Evolutionary conservation across 169 alveolate genomes (phyloP).

Genomic region (Cyclospora cayetanensis): DNA sequence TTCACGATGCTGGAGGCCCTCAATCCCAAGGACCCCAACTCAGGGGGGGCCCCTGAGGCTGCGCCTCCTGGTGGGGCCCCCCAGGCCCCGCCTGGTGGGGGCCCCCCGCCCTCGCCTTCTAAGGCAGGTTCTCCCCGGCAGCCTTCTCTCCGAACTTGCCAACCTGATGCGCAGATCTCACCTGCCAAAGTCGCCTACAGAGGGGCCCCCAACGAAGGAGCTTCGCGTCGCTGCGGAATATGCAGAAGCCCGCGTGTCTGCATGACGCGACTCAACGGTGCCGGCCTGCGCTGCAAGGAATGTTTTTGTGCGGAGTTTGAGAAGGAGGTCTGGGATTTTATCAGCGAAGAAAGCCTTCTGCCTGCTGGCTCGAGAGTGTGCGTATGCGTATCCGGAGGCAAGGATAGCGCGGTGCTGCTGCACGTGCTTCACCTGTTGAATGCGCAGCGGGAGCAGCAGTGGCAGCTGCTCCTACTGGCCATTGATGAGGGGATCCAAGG

Average conservation of each 20-base stretch:
- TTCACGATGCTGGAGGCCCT: too few relatives aligned
- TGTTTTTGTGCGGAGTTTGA: conserved; percentile 95
- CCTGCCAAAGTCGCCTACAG: too few relatives aligned
- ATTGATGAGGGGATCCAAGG: conserved; percentile 99
- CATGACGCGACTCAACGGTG: conserved; percentile 88
- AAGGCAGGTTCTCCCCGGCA: too few relatives aligned
- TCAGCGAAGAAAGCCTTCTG: conserved; percentile 80
- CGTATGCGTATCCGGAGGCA: conserved; percentile 98
- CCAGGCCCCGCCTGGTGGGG: too few relatives aligned
- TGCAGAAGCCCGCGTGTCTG: conserved; percentile 14
- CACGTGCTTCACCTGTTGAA: conserved; percentile 94
- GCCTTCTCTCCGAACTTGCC: too few relatives aligned
- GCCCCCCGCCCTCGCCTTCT: too few relatives aligned
- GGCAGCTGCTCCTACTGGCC: conserved; percentile 92
- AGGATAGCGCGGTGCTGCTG: conserved; percentile 97
- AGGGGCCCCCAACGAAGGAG: too few relatives aligned
- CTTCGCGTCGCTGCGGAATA: too few relatives aligned
- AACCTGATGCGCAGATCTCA: too few relatives aligned
- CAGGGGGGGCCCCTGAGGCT: too few relatives aligned
- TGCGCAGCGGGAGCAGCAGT: conserved; percentile 91
- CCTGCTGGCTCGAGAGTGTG: conserved; percentile 94
- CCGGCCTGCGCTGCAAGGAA: conserved; percentile 89
- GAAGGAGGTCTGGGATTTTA: conserved; percentile 94
- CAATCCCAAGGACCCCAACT: too few relatives aligned
- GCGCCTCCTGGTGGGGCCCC: too few relatives aligned